Evolutionary conservation across 108 stramenopile species (phyloP), one percentile per base, ranked within the genome.

Genomic region (Fistulifera pelliculosa): DNA sequence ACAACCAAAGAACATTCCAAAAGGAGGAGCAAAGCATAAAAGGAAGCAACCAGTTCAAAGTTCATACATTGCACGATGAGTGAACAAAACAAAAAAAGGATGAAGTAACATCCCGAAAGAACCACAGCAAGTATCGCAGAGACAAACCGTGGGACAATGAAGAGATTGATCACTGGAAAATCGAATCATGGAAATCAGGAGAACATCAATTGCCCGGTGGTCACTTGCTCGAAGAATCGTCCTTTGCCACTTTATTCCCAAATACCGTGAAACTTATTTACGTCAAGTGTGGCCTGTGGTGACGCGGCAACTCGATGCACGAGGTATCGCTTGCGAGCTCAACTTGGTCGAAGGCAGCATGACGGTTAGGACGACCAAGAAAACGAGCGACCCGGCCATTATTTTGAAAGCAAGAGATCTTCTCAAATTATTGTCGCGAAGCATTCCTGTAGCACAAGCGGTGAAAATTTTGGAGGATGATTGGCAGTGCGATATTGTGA

Each of bases 81-180:
- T 35, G 31, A 35, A 8, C 6, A 35, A 35, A 35, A 35, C 31
- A 8, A 35, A 35, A 35, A 35, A 8, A 35, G 31, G 31, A 35
- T 35, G 31, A 35, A 35, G 31, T 35, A 35, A 8, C 31, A 8
- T 49, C 41, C 38, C 64, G 52, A 47, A 94, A 93, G 66, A 93
- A 94, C 58, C 90, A 93, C 73, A 88, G 91, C 62, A 94, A 94
- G 61, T 99, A 99, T 75, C 81, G 97, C 2, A 71, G 87, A 31
- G 96, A 97, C 71, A 99, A 99, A 74, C 97, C 99, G 23, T 99
- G 99, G 99, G 99, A 99, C 75, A 86, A 69, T 45, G 87, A 83
- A 6, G 77, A 84, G 47, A 91, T 99, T 51, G 93, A 99, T 75
- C 97, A 99, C 60, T 99, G 98, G 98, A 75, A 87, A 61, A 62